These are phyloP conservation scores for Gossypium arboreum DNA, from an alignment of 345 rosid species.

Conservation along the genomic window DNA sequence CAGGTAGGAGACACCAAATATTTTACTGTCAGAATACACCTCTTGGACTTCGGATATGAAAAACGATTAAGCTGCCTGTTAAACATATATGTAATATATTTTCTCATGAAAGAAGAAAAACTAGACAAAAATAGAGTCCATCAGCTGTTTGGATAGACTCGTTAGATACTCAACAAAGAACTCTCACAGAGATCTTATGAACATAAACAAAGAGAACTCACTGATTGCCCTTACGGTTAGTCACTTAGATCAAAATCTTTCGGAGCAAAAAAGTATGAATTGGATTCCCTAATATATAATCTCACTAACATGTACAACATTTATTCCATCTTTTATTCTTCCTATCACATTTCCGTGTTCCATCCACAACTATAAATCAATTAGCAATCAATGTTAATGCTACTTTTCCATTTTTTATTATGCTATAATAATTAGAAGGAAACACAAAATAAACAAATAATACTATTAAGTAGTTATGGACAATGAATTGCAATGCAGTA, in stretches of 20 bases:
- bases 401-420: neutral
- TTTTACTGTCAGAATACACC: neutral
- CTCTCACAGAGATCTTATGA: neutral
- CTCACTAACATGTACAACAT: neutral
- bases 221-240: no score
- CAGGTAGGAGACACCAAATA: neutral
- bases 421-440: neutral
- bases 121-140: neutral
- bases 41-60: neutral
- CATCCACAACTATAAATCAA: neutral
- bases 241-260: no score
- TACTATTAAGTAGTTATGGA: neutral
- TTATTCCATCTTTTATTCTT: neutral
- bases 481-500: neutral
- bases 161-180: neutral
- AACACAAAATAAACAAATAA: neutral
- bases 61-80: neutral
- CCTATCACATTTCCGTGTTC: neutral
- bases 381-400: neutral
- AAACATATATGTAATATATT: neutral
- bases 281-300: no score
- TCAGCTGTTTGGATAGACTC: neutral
- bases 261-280: no score
- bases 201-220: neutral
- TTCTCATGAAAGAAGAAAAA: neutral